Evolutionary conservation across 1,284 basidiomycete genomes (phyloP), one percentile per base, ranked within the genome.

Genomic region (Coniophora puteana): DNA sequence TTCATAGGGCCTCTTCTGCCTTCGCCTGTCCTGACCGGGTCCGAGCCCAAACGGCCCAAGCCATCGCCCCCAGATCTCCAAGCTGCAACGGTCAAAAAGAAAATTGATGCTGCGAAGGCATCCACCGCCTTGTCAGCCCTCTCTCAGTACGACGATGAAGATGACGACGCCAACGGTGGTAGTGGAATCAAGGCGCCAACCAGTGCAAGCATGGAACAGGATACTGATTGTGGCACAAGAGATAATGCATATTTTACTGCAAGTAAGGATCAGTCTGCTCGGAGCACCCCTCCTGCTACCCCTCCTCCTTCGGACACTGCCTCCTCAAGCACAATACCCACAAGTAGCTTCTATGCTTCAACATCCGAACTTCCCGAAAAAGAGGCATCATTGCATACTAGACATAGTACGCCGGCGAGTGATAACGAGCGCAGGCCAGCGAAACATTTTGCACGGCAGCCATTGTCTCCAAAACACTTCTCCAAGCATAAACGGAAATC

Each of bases 1-100:
- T 82, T 85, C 52, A 83, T 85, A 48, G 83, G 83, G 2, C 84
- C 84, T 14, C 55, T 73, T 25, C 65, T 83, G 25, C 83, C 85
- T 23, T 68, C 74, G 1, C 61, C 69, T 30, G 51, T 54, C n/a
- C 30, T 55, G 8, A 40, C 48, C 43, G 30, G 52, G 46, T 45
- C 54, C 20, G 49, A 57, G 41, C 36, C 47, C 21, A 61, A 63
- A 41, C 50, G 51, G 25, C 48, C 48, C 16, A 54, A 58, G 40
- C 36, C 55, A n/a, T 7, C 26, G n/a, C 20, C 43, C 3, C 45
- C 52, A 6, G 81, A 87, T 51, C 83, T 81, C 11, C 82, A 84
- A 56, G 78, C 83, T 5, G 63, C 66, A 25, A 52, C 62, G 16
- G 53, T 87, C 38, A 80, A 80, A 59, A 71, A 68, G 53, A 85